Evolutionary conservation across 305 asterid genomes (phyloP).

Genomic region (Andrographis paniculata): DNA sequence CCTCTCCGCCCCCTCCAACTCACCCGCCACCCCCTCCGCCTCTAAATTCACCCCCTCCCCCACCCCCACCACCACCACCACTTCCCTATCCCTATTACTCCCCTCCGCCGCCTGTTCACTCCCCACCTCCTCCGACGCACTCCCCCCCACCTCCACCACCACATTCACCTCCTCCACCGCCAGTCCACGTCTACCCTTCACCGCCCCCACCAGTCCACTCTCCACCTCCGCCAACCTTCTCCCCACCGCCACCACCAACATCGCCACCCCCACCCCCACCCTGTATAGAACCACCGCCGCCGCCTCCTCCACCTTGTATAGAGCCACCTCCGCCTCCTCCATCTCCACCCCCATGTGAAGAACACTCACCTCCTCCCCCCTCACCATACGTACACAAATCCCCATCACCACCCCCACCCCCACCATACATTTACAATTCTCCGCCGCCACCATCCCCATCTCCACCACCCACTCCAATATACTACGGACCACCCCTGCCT

Average conservation of each 20-base stretch:
- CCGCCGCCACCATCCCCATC: slow-evolving; percentile 72
- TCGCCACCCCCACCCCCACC: slow-evolving; percentile 38
- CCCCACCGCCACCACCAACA: slow-evolving; percentile 20
- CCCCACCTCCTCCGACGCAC: slow-evolving; percentile 31
- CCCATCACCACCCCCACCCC: slow-evolving; percentile 47
- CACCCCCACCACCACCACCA: slow-evolving; percentile 19
- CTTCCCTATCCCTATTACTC: slow-evolving; percentile 24
- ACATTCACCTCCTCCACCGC: slow-evolving; percentile 37
- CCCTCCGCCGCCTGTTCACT: slow-evolving; percentile 24
- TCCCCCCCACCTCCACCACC: slow-evolving; percentile 35
- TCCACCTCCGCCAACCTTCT: slow-evolving; percentile 29
- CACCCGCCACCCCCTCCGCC: slow-evolving; percentile 28
- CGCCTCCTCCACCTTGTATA: slow-evolving; percentile 56
- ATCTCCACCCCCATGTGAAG: slow-evolving; percentile 32
- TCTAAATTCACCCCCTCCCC: slow-evolving; percentile 23
- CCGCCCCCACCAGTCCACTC: slow-evolving; percentile 32
- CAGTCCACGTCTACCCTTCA: slow-evolving; percentile 21
- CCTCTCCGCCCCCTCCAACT: slow-evolving; percentile 18
- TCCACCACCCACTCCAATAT: slow-evolving; percentile 58
- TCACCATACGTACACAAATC: slow-evolving; percentile 28
- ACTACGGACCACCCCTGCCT: slow-evolving; percentile 77
- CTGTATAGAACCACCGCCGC: slow-evolving; percentile 35
- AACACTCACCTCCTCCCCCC: slow-evolving; percentile 35
- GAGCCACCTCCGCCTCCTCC: slow-evolving; percentile 56
- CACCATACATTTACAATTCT: slow-evolving; percentile 27